Conservation (phyloP, 2,329 filamentous ascomycete genomes). For the Ascochyta viciae-villosae region DNA sequence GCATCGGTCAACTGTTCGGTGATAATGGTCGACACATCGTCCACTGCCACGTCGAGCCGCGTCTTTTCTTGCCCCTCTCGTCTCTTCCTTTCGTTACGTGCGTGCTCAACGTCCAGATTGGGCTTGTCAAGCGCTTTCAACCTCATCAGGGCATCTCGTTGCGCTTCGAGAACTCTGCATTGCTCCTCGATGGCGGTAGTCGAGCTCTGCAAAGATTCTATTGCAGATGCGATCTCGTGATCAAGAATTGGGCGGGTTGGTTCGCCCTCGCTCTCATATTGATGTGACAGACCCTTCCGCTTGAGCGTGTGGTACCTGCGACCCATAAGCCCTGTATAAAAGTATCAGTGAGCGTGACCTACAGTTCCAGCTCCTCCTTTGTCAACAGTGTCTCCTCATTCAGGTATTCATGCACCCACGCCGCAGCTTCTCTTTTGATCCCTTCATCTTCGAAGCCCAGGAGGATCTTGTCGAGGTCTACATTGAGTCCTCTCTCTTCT, state of each 20-base stretch:
- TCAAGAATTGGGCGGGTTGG: constrained; percentile 61
- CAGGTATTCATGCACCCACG: constrained; percentile 58
- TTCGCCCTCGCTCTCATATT: constrained; percentile 40
- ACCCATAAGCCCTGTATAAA: neutral
- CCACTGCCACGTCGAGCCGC: constrained; percentile 50
- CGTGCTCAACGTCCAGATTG: constrained; percentile 47
- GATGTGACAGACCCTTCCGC: constrained; percentile 42
- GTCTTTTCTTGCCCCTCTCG: constrained; percentile 51
- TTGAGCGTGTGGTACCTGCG: constrained; percentile 43
- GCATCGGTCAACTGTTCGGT: constrained; percentile 47
- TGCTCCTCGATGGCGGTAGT: constrained; percentile 71
- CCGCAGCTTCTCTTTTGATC: constrained; percentile 49
- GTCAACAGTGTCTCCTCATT: constrained; percentile 55
- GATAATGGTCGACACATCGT: constrained; percentile 39
- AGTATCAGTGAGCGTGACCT: constrained; percentile 19
- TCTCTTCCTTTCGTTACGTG: constrained; percentile 48
- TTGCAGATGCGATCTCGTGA: constrained; percentile 66
- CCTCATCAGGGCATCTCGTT: constrained; percentile 67
- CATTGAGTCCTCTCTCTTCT: constrained; percentile 53
- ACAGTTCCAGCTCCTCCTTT: constrained; percentile 59
- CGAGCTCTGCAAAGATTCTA: constrained; percentile 69
- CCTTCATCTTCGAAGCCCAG: constrained; percentile 55
- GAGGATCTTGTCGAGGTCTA: constrained; percentile 55
- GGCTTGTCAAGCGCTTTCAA: constrained; percentile 58
- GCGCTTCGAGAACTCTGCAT: constrained; percentile 65